Percentiles rank a stretch among this genome's conserved stretches.
Evolutionary conservation across 768 basidiomycete species (phyloP).

Genomic region (Lactifluus echinatus): DNA sequence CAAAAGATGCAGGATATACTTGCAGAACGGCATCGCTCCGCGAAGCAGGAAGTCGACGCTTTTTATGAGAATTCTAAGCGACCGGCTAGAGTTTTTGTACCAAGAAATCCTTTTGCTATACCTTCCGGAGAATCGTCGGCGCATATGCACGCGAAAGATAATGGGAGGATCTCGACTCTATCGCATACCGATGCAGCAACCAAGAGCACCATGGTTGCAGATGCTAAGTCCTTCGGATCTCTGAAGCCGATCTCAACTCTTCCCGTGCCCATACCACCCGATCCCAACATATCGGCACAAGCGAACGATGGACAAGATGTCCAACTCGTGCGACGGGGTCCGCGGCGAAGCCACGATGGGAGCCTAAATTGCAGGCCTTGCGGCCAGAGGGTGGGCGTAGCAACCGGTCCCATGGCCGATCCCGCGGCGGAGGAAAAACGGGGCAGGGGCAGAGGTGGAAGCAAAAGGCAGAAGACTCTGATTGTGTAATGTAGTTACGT

Average conservation of each 20-base stretch:
- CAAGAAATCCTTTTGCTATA: slow-evolving; percentile 7
- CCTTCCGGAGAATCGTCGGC: not conserved
- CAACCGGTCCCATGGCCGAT: not conserved
- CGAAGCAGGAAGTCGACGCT: not conserved
- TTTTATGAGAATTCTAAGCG: not conserved
- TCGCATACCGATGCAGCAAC: not conserved
- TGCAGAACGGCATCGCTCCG: not conserved
- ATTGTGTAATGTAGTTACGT: no score
- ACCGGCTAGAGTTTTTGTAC: not conserved
- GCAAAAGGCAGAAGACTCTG: not conserved
- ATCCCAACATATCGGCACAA: not conserved
- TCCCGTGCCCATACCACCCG: slow-evolving; percentile 3
- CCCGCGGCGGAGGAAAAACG: slow-evolving; percentile 1
- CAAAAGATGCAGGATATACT: slow-evolving; percentile 4
- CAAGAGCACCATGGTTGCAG: not conserved
- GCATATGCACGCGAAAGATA: not conserved
- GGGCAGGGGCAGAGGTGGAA: not conserved
- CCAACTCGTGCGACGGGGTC: not conserved
- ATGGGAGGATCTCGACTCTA: not conserved
- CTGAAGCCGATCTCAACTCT: slow-evolving; percentile 12
- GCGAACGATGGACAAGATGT: not conserved
- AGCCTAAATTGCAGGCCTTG: not conserved
- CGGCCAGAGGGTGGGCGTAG: not conserved
- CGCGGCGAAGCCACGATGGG: not conserved
- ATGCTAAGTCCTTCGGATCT: not conserved